A percentile compares a stretch with the other conserved stretches of the same genome.
Evolutionary conservation across 2,329 filamentous ascomycete genomes (phyloP).

Genomic region (Trichophyton simii): DNA sequence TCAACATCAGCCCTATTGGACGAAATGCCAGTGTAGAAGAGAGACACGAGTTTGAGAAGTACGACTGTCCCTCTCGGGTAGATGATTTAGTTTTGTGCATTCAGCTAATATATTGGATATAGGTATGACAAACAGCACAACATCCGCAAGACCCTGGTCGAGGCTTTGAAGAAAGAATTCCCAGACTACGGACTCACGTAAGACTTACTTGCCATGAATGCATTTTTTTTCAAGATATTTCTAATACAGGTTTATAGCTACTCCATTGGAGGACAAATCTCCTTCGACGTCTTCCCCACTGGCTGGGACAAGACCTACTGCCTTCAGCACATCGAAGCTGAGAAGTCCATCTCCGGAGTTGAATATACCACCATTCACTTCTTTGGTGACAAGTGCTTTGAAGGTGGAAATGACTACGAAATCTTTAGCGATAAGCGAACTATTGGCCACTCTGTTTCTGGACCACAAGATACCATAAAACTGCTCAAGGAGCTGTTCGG

Average conservation of each 20-base stretch:
- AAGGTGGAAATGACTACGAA: constrained; percentile 91
- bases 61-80: constrained; percentile 12
- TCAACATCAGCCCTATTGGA: constrained; percentile 52
- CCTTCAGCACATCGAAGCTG: constrained; percentile 70
- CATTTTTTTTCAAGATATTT: background rate
- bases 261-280: constrained; percentile 94
- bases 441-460: constrained; percentile 69
- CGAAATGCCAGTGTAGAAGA: constrained; percentile 74
- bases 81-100: background rate
- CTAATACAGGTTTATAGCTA: constrained; percentile 43
- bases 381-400: constrained; percentile 90
- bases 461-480: constrained; percentile 68
- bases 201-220: constrained; percentile 25
- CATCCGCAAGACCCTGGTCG: constrained; percentile 65
- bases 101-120: background rate
- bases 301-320: constrained; percentile 99
- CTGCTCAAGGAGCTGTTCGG: constrained; percentile 68
- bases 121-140: constrained; percentile 64
- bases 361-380: constrained; percentile 86
- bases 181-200: constrained; percentile 72
- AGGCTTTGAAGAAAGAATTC: constrained; percentile 66
- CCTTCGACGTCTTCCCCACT: constrained; percentile 90
- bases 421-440: constrained; percentile 75
- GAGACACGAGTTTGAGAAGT: constrained; percentile 64
- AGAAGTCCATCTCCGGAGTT: constrained; percentile 51